Base-by-base conservation (phyloP, 1,284 basidiomycete species). In the Quambalaria eucalypti region DNA sequence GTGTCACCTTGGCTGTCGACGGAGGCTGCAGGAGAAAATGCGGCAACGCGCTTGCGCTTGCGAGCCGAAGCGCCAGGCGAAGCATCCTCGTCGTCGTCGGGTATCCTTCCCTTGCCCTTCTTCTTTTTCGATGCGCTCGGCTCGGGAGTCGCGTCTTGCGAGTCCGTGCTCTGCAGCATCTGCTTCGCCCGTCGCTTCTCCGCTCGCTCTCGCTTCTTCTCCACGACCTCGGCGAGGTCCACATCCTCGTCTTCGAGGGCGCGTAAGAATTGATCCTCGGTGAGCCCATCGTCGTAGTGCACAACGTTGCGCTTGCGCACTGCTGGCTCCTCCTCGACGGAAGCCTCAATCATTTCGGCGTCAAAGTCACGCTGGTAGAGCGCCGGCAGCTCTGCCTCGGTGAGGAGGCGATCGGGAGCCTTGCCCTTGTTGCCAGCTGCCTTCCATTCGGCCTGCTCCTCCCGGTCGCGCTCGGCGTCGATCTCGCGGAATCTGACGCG, bases 201-300 rank as follows among this genome's bases (percentile, higher is more conserved):
- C 40, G 70, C 68, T 7, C 71, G 63, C 55, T 73, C 73, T 3
- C 75, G 55, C 59, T 76, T 76, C 55, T 66, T 65, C 58, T 74
- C 75, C 10, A 74, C 74, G 29, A 76, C 70, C 19, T 76, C 71
- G 48, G 61, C 59, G 44, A 91, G 77, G 73, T 93, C 90, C 39
- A 79, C 79, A 52, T 90, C 87, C 38, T 87, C 88, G 36, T 90
- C 88, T 71, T 90, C 88, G 52, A 95, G 78, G 31, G 90, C 89
- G n/a, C 71, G 64, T 46, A 76, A 50, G 62, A 74, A 97, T 67
- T 93, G 87, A 73, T 96, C 91, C 69, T 97, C 92, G 52, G 85
- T 87, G 51, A 97, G 80, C 19, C 91, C 92, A 73, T 97, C 93
- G 61, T 88, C 92, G 76, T 98, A 98, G 73, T 85, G 87, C 54